Evolutionary conservation across 2,329 filamentous ascomycete genomes (phyloP).

Genomic region (Malbranchea zuffiana): DNA sequence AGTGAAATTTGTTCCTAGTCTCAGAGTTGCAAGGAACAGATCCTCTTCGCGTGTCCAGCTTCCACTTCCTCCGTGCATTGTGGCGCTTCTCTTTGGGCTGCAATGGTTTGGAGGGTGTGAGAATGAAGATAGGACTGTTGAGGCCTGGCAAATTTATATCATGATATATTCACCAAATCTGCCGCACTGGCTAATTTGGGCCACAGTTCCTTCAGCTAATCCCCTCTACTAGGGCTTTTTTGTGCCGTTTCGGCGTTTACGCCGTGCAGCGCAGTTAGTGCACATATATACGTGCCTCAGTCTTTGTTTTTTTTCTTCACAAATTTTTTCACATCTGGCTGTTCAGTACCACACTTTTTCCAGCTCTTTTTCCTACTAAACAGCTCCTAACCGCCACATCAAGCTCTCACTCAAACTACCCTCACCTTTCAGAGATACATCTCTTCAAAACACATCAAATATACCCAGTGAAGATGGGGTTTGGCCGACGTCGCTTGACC

Average conservation of each 20-base stretch:
- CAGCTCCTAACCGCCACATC: too few species aligned
- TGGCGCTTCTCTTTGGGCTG: background rate
- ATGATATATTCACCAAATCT: conserved; percentile 6
- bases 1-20: conserved; percentile 14
- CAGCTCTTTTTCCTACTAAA: too few species aligned
- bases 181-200: conserved; percentile 11
- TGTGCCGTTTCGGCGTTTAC: conserved; percentile 5
- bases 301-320: conserved; percentile 6
- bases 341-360: too few species aligned
- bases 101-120: background rate
- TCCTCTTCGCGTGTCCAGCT: conserved; percentile 12
- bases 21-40: conserved; percentile 14
- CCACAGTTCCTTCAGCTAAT: conserved; percentile 1
- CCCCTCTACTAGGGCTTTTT: conserved; percentile 5
- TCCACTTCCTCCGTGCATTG: conserved; percentile 8
- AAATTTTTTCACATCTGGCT: too few species aligned
- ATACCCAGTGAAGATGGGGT: too few species aligned
- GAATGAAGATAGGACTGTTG: background rate
- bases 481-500: background rate
- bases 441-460: too few species aligned
- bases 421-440: too few species aligned
- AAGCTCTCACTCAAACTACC: too few species aligned
- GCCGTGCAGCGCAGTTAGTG: conserved; percentile 9
- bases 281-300: conserved; percentile 1
- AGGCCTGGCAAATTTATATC: conserved; percentile 7